These are phyloP conservation scores for Penicillium sp. DNA, from an alignment of 2,329 filamentous ascomycete genomes.

Conservation along the genomic window DNA sequence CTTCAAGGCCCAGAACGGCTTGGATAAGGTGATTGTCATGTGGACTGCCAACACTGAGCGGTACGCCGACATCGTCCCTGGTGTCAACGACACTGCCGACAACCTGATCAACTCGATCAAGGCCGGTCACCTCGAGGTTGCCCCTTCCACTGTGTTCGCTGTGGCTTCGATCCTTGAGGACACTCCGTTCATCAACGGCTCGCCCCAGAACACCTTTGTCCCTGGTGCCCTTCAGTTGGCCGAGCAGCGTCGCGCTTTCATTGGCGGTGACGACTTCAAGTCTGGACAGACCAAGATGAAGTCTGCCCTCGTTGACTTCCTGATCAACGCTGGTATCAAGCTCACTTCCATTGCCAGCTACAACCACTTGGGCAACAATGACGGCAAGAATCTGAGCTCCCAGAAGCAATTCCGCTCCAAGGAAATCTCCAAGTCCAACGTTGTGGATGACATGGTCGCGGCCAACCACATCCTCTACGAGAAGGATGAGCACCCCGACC, in stretches of 20 bases:
- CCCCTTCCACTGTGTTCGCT: constrained; percentile 90
- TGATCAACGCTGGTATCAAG: constrained; percentile 98
- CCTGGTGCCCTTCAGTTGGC: constrained; percentile 84
- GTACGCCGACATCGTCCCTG: constrained; percentile 75
- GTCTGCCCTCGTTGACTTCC: constrained; percentile 93
- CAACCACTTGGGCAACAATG: constrained; percentile 99
- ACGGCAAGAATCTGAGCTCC: constrained; percentile 95
- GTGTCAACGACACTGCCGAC: constrained; percentile 92
- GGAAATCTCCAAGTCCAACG: constrained; percentile 98
- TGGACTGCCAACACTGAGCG: constrained; percentile 99
- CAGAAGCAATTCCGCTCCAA: constrained; percentile 98
- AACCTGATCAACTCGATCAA: constrained; percentile 85
- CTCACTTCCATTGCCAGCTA: constrained; percentile 97
- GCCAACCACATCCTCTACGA: constrained; percentile 87
- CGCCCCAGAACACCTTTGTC: constrained; percentile 97
- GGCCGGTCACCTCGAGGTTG: constrained; percentile 76
- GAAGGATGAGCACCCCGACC: constrained; percentile 87
- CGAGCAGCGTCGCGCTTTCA: constrained; percentile 76
- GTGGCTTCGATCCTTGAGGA: constrained; percentile 87
- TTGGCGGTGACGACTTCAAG: constrained; percentile 98
- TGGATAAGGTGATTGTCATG: constrained; percentile 93
- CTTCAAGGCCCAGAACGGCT: constrained; percentile 74
- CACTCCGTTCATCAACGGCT: constrained; percentile 95
- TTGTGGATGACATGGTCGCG: constrained; percentile 98
- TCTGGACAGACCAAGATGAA: constrained; percentile 99